These are phyloP conservation scores for Panellus pusillus DNA, from an alignment of 768 basidiomycete species.

Conservation along the genomic window DNA sequence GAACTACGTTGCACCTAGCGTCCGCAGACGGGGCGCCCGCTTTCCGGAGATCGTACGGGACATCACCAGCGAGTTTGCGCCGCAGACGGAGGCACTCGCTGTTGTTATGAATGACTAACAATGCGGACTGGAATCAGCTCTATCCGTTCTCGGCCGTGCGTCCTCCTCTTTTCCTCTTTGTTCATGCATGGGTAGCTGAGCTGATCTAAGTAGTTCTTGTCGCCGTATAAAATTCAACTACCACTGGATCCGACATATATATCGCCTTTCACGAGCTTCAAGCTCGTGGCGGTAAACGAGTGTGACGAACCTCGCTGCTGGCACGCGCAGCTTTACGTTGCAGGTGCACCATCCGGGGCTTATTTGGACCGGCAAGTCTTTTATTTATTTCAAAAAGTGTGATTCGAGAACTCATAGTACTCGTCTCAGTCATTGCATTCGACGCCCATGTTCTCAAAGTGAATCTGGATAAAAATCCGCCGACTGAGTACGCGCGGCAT, in stretches of 20 bases:
- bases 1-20: slow-evolving; percentile 78
- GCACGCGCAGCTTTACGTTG: slow-evolving; percentile 70
- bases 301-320: slow-evolving; percentile 51
- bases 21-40: slow-evolving; percentile 79
- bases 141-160: slow-evolving; percentile 79
- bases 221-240: slow-evolving; percentile 77
- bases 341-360: slow-evolving; percentile 73
- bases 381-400: background rate
- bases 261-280: slow-evolving; percentile 56
- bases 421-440: slow-evolving; percentile 72
- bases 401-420: background rate
- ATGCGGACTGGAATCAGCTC: slow-evolving; percentile 85
- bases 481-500: slow-evolving; percentile 73
- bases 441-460: slow-evolving; percentile 87
- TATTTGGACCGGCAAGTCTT: slow-evolving; percentile 75
- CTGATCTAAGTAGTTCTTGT: slow-evolving; percentile 62
- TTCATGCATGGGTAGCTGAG: background rate
- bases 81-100: slow-evolving; percentile 38
- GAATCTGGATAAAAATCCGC: slow-evolving; percentile 80
- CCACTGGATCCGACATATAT: slow-evolving; percentile 46
- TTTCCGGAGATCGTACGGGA: slow-evolving; percentile 60
- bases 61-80: slow-evolving; percentile 64
- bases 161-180: slow-evolving; percentile 2
- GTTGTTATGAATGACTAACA: slow-evolving; percentile 73
- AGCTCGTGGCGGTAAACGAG: slow-evolving; percentile 59